Base-by-base conservation (phyloP, 371 early-diverging fungal genomes). In the Funneliformis caledonium region DNA sequence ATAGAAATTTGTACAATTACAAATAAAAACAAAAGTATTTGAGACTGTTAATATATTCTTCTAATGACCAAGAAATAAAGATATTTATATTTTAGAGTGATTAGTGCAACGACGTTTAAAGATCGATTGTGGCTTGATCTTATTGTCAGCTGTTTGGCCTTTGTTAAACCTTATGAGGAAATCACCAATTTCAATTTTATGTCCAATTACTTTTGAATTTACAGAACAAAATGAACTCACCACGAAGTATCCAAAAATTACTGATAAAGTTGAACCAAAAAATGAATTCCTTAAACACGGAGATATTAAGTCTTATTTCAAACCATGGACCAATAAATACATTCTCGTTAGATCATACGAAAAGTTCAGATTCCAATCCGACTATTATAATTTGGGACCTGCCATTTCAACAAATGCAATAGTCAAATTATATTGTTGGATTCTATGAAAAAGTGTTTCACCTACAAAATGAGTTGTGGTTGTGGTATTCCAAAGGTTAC, bases 401-500 rank as follows among this genome's bases (percentile, higher is more conserved):
- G 0, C 50, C n/a, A 47, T 43, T 22, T 37, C 59, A 42, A 37
- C 75, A 60, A 74, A 59, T 52, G 50, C 62, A 76, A 61, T 60
- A 81, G 70, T 47, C 75, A 72, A 52, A 76, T n/a, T n/a, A n/a
- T n/a, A n/a, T n/a, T n/a, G n/a, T n/a, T n/a, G n/a, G n/a, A n/a
- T n/a, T n/a, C n/a, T 82, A 72, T 83, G 75, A 83, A 83, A 52
- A 70, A 83, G 45, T 83, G 80, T 59, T 82, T 83, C 47, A 68
- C 31, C 6, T 80, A 76, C 62, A 37, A 26, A 0, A n/a, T 80
- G 12, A 10, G 42, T 9, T 5, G 56, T 11, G 3, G 1, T 4
- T 83, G 83, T 61, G 82, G 83, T 80, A 75, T 82, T 19, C 83
- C 83, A n/a, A n/a, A n/a, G n/a, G n/a, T n/a, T n/a, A n/a, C n/a